Base-by-base conservation (phyloP, 2,329 filamentous ascomycete genomes). In the Monilinia aucupariae region DNA sequence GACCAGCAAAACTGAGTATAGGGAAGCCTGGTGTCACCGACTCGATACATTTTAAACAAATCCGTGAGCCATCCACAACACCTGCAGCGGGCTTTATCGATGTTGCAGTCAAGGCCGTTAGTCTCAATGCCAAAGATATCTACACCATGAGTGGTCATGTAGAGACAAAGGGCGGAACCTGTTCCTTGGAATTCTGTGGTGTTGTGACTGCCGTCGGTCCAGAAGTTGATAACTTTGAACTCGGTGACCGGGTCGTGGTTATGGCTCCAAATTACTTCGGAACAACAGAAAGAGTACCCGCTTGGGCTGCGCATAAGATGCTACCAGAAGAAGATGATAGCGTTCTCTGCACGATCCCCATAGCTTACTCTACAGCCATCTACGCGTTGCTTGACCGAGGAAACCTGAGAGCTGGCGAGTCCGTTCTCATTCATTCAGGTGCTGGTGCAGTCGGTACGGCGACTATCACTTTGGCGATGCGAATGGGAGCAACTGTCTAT, bases 371-470 rank as follows among this genome's bases (percentile, higher is more conserved):
- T 48, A 73, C 72, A 17, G 71, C 73, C 0, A 71, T 70, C 61
- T 68, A 73, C 54, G 65, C 68, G 0, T 58, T 74, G 0, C 63
- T 69, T 15, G 65, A 73, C 34, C 59, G 71, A 10, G 73, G 66
- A 9, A 64, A 67, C 7, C 51, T 74, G 2, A 32, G 34, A 3
- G 64, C 66, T 37, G 68, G 66, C 0, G 71, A 78, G 47, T 69
- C 65, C 0, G 66, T 78, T 0, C 64, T 78, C 9, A 73, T 78
- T 0, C 76, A 78, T 52, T 66, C 71, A 4, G 77, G 70, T 1
- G 67, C 75, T 4, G 74, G 76, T 15, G 73, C 69, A 6, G 64
- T 77, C 10, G 76, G 76, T 4, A 71, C 72, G 48, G 76, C 76
- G 0, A 71, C 73, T 1, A 76, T 78, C n/a, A 63, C 67, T 3